These are phyloP conservation scores for Trametes sanguinea DNA, from an alignment of 768 basidiomycete species.

Conservation along the genomic window DNA sequence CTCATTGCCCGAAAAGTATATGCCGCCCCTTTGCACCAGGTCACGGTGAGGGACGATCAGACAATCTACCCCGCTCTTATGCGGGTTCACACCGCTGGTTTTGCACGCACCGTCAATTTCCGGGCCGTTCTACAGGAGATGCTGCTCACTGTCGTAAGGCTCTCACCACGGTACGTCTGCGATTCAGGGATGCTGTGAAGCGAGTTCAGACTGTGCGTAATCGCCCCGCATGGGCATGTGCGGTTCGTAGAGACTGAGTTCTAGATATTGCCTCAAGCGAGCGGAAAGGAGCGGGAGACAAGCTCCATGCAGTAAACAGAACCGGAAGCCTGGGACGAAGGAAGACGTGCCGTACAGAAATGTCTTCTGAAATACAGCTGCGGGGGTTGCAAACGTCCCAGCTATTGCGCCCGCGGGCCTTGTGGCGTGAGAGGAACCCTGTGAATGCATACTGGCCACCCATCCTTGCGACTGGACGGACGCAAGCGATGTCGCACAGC, in stretches of 20 bases:
- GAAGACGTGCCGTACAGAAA: slow-evolving; percentile 7
- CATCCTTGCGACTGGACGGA: neutral
- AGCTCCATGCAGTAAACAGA: neutral
- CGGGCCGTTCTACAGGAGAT: no score
- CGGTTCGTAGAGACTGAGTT: no score
- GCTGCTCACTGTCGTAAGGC: neutral
- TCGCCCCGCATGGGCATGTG: neutral
- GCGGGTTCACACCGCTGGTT: no score
- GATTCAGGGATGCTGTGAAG: neutral
- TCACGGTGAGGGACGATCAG: neutral
- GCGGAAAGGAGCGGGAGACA: neutral
- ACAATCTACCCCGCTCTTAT: neutral
- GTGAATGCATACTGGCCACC: slow-evolving; percentile 17
- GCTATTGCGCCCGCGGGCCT: slow-evolving; percentile 13
- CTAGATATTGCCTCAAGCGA: neutral
- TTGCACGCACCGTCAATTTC: no score
- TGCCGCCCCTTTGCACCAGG: neutral
- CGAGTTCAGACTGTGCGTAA: neutral
- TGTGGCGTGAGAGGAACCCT: slow-evolving; percentile 18
- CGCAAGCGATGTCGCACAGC: slow-evolving; percentile 2
- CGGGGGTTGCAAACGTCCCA: neutral
- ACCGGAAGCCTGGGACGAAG: neutral
- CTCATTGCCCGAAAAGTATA: neutral
- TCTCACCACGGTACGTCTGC: neutral
- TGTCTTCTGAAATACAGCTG: slow-evolving; percentile 7